A percentile compares a stretch with the other conserved stretches of the same genome.
Evolutionary conservation across 148 eudicot genomes (phyloP).

Genomic region (Rheum nobile): DNA sequence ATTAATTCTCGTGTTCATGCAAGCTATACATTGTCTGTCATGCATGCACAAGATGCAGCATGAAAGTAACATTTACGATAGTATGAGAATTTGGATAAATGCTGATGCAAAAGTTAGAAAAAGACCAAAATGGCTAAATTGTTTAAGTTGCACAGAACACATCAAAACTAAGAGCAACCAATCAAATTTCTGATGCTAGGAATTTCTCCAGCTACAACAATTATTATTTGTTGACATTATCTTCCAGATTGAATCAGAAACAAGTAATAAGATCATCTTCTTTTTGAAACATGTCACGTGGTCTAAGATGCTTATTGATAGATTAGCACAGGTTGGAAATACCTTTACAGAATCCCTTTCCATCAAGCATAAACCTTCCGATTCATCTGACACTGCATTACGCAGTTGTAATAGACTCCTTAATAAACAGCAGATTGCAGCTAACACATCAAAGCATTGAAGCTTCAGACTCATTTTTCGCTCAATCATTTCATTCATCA

Average conservation of each 20-base stretch:
- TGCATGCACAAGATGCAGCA: background rate
- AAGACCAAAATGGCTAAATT: background rate
- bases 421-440: constrained; percentile 37
- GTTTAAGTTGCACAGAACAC: background rate
- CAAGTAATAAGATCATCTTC: background rate
- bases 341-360: constrained; percentile 58
- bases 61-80: background rate
- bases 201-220: background rate
- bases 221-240: background rate
- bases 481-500: constrained; percentile 40
- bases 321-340: background rate
- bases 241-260: background rate
- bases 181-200: background rate
- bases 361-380: constrained; percentile 12
- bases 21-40: background rate
- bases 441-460: constrained; percentile 34
- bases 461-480: constrained; percentile 35
- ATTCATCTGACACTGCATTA: constrained; percentile 21
- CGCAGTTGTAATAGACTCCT: constrained; percentile 30
- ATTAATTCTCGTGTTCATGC: background rate
- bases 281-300: background rate
- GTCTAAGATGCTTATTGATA: background rate
- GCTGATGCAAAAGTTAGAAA: background rate
- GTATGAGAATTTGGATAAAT: background rate
- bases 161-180: background rate